These are phyloP conservation scores for Dalbergia oliveri DNA, from an alignment of 306 rosid genomes.

Conservation along the genomic window DNA sequence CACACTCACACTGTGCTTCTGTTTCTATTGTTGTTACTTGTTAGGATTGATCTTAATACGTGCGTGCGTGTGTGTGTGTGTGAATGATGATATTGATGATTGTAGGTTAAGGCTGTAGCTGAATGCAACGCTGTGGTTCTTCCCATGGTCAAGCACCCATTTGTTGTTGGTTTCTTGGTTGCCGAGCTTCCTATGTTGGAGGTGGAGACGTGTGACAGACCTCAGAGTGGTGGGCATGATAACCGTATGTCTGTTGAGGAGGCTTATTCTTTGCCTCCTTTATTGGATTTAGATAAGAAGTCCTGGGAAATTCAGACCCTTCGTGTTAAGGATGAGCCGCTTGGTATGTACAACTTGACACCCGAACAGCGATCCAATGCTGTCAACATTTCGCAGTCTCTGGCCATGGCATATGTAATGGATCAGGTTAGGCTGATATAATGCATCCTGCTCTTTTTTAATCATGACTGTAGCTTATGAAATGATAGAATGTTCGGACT, in stretches of 20 bases:
- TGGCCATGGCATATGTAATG: conserved; percentile 95
- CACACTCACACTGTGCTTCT: background rate
- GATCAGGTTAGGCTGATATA: conserved; percentile 97
- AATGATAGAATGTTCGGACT: conserved; percentile 21
- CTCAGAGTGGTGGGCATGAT: conserved; percentile 56
- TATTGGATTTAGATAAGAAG: conserved; percentile 56
- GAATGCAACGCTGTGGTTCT: conserved; percentile 81
- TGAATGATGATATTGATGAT: conserved; percentile 18
- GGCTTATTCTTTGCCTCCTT: conserved; percentile 57
- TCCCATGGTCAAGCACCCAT: conserved; percentile 95
- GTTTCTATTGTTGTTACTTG: background rate
- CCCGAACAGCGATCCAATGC: conserved; percentile 80
- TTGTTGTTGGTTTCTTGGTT: conserved; percentile 97
- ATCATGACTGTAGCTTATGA: background rate
- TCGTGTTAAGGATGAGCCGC: conserved; percentile 51
- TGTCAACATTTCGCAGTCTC: conserved; percentile 76
- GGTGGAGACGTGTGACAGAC: conserved; percentile 48
- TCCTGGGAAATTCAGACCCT: conserved; percentile 58
- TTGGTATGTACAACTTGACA: conserved; percentile 57
- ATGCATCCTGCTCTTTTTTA: background rate
- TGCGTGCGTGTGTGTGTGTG: background rate
- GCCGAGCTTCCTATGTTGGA: conserved; percentile 86
- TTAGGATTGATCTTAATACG: conserved; percentile 28
- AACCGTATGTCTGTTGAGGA: conserved; percentile 53
- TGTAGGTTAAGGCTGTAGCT: conserved; percentile 73